These are phyloP conservation scores for Kwoniella botswanensis DNA, from an alignment of 768 basidiomycete species.

Conservation along the genomic window DNA sequence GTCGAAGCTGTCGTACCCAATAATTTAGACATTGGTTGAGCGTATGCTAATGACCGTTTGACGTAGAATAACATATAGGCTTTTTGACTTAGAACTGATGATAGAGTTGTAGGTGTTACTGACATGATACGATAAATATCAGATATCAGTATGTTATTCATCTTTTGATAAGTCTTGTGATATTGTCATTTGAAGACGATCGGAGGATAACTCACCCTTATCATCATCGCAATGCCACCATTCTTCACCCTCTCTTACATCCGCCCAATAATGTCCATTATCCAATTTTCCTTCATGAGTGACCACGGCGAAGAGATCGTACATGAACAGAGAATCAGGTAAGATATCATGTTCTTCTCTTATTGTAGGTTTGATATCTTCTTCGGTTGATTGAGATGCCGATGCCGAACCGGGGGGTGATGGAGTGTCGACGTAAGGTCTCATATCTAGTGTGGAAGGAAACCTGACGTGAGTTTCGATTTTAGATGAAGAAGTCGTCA, in stretches of 20 bases:
- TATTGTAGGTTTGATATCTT: neutral
- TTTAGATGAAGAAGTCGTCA: conserved; percentile 70
- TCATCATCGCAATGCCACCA: conserved; percentile 97
- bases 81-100: conserved; percentile 70
- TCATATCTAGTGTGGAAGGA: conserved; percentile 84
- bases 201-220: conserved; percentile 65
- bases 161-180: neutral
- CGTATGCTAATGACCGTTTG: conserved; percentile 85
- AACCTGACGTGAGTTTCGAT: conserved; percentile 82
- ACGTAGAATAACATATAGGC: conserved; percentile 97
- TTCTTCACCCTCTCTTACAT: conserved; percentile 73
- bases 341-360: conserved; percentile 38
- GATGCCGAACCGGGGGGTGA: neutral
- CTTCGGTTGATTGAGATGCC: neutral
- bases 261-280: conserved; percentile 90
- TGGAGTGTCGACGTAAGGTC: conserved; percentile 66
- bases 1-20: conserved; percentile 9
- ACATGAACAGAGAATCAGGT: conserved; percentile 75
- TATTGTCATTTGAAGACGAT: neutral
- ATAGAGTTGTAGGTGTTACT: conserved; percentile 73
- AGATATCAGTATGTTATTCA: conserved; percentile 3
- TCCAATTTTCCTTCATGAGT: conserved; percentile 93
- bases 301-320: conserved; percentile 90
- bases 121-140: conserved; percentile 14
- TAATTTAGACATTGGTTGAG: conserved; percentile 31